Percentiles rank a stretch among this genome's conserved stretches.
phyloP scores from a whole-genome alignment of 202 grass and related monocot genomes.

The Dendrocalamus latiflorus region DNA sequence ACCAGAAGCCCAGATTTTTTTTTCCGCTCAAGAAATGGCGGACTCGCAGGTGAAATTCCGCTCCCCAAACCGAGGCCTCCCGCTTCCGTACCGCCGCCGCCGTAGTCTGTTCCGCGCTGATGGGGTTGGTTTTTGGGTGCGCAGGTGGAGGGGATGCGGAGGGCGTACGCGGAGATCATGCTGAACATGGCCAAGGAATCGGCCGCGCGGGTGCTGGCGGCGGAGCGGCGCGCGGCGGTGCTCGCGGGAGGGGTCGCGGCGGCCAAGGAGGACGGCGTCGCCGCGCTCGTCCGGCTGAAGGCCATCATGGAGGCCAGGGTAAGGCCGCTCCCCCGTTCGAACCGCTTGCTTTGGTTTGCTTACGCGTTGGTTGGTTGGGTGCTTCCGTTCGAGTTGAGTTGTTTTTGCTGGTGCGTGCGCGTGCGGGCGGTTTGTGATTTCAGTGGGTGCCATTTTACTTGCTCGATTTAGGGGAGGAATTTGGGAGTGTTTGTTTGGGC shows the following conservation, averaged over 20 bases:
- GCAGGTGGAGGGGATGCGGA: slow-evolving; percentile 49
- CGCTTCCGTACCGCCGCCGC: neutral
- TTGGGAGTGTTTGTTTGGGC: neutral
- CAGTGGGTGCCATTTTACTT: neutral
- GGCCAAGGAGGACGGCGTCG: slow-evolving; percentile 65
- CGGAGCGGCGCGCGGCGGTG: too few species aligned
- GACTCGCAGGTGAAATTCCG: too few species aligned
- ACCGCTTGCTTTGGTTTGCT: neutral
- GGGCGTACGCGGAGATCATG: too few species aligned
- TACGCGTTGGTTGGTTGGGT: neutral
- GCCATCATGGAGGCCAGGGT: slow-evolving; percentile 73
- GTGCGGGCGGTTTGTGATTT: neutral
- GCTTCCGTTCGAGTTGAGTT: neutral
- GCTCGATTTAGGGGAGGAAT: neutral
- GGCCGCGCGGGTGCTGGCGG: too few species aligned
- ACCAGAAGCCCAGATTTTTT: neutral
- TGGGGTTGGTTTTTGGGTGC: too few species aligned
- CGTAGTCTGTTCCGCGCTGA: too few species aligned
- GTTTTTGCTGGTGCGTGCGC: neutral
- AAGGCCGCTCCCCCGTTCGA: neutral
- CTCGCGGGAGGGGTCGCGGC: too few species aligned
- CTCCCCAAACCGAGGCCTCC: slow-evolving; percentile 13
- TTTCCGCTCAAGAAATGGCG: slow-evolving; percentile 37
- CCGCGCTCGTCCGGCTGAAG: slow-evolving; percentile 61
- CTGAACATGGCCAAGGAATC: too few species aligned